Conservation (phyloP, 2,329 filamentous ascomycete genomes). For the Ilyonectria mors-panacis region DNA sequence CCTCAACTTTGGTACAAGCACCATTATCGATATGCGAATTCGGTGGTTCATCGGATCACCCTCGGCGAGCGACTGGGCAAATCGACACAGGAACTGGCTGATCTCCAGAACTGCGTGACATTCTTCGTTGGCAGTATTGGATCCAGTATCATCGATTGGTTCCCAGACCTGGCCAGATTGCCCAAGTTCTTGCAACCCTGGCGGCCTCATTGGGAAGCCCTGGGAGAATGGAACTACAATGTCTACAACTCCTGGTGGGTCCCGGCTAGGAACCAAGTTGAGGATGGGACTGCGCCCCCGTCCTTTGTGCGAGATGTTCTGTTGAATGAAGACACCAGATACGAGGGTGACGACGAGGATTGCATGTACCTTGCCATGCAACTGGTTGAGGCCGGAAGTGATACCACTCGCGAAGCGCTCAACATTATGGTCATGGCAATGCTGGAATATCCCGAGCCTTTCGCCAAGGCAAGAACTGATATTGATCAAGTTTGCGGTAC, state of each 20-base stretch:
- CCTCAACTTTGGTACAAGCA: conserved; percentile 56
- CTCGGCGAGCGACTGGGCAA: conserved; percentile 52
- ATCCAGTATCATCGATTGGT: conserved; percentile 55
- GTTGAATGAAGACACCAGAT: conserved; percentile 46
- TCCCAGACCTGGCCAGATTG: conserved; percentile 52
- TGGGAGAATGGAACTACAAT: conserved; percentile 53
- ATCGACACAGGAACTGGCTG: conserved; percentile 52
- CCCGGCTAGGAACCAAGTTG: conserved; percentile 43
- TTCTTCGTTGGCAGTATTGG: conserved; percentile 55
- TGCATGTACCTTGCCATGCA: conserved; percentile 57
- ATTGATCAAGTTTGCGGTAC: conserved; percentile 59
- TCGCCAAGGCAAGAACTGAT: conserved; percentile 56
- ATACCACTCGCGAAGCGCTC: conserved; percentile 59
- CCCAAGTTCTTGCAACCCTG: conserved; percentile 52
- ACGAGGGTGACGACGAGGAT: conserved; percentile 52
- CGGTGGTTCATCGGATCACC: conserved; percentile 55
- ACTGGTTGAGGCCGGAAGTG: conserved; percentile 60
- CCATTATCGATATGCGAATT: conserved; percentile 58
- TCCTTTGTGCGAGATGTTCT: conserved; percentile 55
- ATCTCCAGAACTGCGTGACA: conserved; percentile 55
- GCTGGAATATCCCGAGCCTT: conserved; percentile 51
- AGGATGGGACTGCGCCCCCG: conserved; percentile 32
- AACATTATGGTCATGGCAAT: conserved; percentile 51
- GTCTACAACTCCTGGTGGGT: conserved; percentile 55
- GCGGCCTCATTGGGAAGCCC: conserved; percentile 51